A percentile compares a stretch with the other conserved stretches of the same genome.
Evolutionary conservation across 331 rosid genomes (phyloP).

Genomic region (Pyracantha coccinea): DNA sequence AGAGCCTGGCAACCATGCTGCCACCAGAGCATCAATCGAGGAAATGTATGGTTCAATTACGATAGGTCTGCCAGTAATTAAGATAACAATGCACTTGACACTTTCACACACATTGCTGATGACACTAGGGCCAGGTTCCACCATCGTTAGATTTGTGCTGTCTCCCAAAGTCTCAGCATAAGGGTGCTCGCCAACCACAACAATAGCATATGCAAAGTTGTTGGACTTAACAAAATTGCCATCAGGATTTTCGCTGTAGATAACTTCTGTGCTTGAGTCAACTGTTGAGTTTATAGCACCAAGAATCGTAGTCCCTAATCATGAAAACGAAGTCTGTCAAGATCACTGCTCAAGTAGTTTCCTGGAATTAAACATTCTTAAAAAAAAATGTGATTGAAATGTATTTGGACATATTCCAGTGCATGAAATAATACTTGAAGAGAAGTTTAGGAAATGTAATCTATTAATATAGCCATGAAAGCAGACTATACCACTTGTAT

Average conservation of each 20-base stretch:
- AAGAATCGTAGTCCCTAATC: slow-evolving; percentile 77
- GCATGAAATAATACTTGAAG: no score
- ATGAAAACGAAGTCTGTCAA: slow-evolving; percentile 12
- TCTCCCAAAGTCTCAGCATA: slow-evolving; percentile 80
- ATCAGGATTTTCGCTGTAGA: slow-evolving; percentile 61
- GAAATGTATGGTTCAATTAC: slow-evolving; percentile 75
- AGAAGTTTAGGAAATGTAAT: no score
- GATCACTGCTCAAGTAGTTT: slow-evolving; percentile 16
- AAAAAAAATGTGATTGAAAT: neutral
- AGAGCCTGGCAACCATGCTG: slow-evolving; percentile 92
- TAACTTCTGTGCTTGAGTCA: slow-evolving; percentile 57
- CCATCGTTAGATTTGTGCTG: slow-evolving; percentile 56
- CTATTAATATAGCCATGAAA: slow-evolving; percentile 5
- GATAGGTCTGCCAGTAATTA: slow-evolving; percentile 79
- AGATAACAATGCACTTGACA: slow-evolving; percentile 58
- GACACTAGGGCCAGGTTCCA: slow-evolving; percentile 61
- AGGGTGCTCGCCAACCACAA: slow-evolving; percentile 79
- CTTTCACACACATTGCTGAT: slow-evolving; percentile 62
- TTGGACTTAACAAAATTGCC: slow-evolving; percentile 53
- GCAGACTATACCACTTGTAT: slow-evolving; percentile 59
- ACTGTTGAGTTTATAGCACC: slow-evolving; percentile 55
- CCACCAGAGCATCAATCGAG: slow-evolving; percentile 60
- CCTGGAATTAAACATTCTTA: neutral
- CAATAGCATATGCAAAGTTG: slow-evolving; percentile 63
- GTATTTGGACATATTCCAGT: no score